These are phyloP conservation scores for Rhododendron vialii DNA, from an alignment of 148 eudicot species.

Conservation along the genomic window DNA sequence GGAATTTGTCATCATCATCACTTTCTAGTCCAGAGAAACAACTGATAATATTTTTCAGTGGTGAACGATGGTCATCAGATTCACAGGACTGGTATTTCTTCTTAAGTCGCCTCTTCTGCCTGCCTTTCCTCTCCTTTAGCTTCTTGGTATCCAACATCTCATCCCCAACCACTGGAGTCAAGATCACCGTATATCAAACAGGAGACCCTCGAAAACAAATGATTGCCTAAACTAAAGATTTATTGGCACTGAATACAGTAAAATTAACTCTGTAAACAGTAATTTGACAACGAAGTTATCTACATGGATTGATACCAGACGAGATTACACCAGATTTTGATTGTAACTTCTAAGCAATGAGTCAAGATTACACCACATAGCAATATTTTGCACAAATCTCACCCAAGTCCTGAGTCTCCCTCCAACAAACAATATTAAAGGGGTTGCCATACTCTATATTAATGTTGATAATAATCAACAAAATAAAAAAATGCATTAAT, in stretches of 20 bases:
- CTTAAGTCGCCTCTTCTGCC: conserved; percentile 35
- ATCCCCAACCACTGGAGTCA: conserved; percentile 28
- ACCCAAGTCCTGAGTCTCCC: neutral
- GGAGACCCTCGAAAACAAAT: neutral
- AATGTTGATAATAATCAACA: neutral
- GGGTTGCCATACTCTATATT: neutral
- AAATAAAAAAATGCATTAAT: neutral
- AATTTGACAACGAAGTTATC: neutral
- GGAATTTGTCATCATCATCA: conserved; percentile 46
- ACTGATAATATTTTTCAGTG: conserved; percentile 8
- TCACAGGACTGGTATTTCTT: conserved; percentile 47
- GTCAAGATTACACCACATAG: neutral
- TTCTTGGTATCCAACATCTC: conserved; percentile 24
- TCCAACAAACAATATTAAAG: neutral
- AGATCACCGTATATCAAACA: neutral
- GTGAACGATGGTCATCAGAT: conserved; percentile 42
- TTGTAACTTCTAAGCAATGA: neutral
- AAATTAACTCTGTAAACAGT: neutral
- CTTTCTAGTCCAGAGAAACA: conserved; percentile 23
- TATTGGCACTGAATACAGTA: neutral
- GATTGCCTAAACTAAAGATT: neutral
- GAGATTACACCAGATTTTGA: neutral
- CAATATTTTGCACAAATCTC: neutral
- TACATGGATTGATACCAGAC: neutral
- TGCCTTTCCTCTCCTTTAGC: conserved; percentile 19